Base-by-base conservation (phyloP, 1,284 basidiomycete species). In the Schizophyllum amplum region DNA sequence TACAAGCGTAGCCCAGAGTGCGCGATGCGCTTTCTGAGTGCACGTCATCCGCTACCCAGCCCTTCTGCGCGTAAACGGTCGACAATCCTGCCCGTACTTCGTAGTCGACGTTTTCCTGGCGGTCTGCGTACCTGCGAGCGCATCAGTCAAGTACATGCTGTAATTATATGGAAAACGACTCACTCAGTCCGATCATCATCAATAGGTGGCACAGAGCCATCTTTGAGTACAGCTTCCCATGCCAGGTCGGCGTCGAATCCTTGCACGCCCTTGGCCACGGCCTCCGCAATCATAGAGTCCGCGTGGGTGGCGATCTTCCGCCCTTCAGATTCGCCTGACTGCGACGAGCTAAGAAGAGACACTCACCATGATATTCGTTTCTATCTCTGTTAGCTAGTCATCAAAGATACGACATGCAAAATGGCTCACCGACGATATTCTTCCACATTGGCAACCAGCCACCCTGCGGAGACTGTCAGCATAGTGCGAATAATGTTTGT, bases 381-480 rank as follows among this genome's bases (percentile, higher is more conserved):
- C 84, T 82, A 58, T 24, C 11, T 13, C 11, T n/a, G 46, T n/a
- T 13, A 55, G 27, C 15, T 11, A 22, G 22, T 5, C 52, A 25
- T 23, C 25, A 24, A 20, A 47, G 17, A 47, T 25, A 13, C 57
- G 6, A 13, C 53, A 47, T 22, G 42, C 17, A 24, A 17, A 47
- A 50, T 20, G 13, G 60, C 73, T 59, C 53, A 85, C 83, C 90
- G 59, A 89, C 82, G 17, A 92, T 80, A 62, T 92, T 93, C 71
- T 92, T 92, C 90, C 91, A 93, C 90, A 93, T 92, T 0, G 91
- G 91, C 51, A 93, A 71, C 86, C 89, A 90, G 4, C 91, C 91
- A 24, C 87, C 83, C 81, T 91, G 62, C 20, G 27, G 20, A 9
- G 21, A 52, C n/a, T 7, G 23, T 4, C 33, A 7, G 27, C 13